Evolutionary conservation across 345 rosid genomes (phyloP).

Genomic region (Arabidopsis suecica): DNA sequence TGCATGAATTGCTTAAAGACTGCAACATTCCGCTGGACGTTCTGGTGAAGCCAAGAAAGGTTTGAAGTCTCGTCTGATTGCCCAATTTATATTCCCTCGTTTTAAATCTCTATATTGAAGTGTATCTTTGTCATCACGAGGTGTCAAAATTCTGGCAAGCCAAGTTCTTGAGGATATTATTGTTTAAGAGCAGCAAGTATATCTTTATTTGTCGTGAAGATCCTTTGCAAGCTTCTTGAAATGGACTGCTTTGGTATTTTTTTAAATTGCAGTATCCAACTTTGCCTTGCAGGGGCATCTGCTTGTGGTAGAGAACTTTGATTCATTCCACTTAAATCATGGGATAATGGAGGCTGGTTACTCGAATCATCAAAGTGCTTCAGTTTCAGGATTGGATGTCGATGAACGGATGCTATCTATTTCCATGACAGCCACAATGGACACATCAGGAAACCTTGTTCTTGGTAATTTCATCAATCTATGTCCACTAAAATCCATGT

Average conservation of each 20-base stretch:
- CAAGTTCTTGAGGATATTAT: background rate
- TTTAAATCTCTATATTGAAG: background rate
- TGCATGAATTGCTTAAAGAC: conserved; percentile 59
- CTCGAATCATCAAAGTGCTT: conserved; percentile 53
- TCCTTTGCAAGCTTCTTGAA: conserved; percentile 2
- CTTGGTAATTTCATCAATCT: conserved; percentile 52
- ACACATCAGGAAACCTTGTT: conserved; percentile 69
- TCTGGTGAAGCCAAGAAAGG: conserved; percentile 94
- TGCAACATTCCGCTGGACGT: conserved; percentile 52
- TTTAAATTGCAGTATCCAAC: background rate
- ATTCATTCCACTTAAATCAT: conserved; percentile 65
- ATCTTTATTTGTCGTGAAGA: conserved; percentile 5
- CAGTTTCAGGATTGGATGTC: conserved; percentile 48
- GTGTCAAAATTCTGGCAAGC: conserved; percentile 4
- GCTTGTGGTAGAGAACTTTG: conserved; percentile 77
- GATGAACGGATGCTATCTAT: conserved; percentile 60
- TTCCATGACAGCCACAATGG: conserved; percentile 92
- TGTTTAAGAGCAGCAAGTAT: background rate
- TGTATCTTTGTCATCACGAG: conserved; percentile 1
- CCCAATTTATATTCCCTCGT: background rate
- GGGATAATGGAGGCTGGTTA: conserved; percentile 91
- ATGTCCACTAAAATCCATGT: background rate
- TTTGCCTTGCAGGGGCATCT: conserved; percentile 73
- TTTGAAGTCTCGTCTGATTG: conserved; percentile 33
- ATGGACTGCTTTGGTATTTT: background rate